These are phyloP conservation scores for Pharnaceum exiguum DNA, from an alignment of 148 eudicot genomes.

Conservation along the genomic window DNA sequence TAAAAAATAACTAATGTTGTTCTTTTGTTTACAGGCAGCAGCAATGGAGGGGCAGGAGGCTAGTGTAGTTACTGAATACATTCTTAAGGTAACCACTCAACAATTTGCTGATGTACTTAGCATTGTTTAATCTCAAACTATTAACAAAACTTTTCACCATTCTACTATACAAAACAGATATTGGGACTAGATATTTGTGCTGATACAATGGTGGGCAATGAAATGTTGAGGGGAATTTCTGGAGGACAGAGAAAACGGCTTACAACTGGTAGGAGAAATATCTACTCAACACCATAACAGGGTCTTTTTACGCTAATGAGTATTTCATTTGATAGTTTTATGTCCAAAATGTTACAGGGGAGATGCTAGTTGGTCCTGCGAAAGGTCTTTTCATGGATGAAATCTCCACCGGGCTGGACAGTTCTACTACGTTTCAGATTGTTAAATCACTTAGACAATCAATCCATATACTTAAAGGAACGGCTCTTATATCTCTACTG, in stretches of 20 bases:
- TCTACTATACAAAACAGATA: slow-evolving; percentile 37
- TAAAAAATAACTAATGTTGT: neutral
- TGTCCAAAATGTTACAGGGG: slow-evolving; percentile 37
- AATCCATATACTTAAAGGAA: slow-evolving; percentile 77
- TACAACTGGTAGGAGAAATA: slow-evolving; percentile 56
- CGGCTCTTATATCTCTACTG: slow-evolving; percentile 72
- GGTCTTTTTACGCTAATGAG: neutral
- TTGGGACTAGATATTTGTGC: slow-evolving; percentile 84
- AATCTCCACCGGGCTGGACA: slow-evolving; percentile 88
- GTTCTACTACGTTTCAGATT: slow-evolving; percentile 86
- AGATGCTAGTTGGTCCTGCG: slow-evolving; percentile 92
- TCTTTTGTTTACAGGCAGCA: slow-evolving; percentile 46
- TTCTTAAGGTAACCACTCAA: slow-evolving; percentile 54
- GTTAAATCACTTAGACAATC: slow-evolving; percentile 76
- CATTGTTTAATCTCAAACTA: neutral
- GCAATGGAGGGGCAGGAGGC: slow-evolving; percentile 69
- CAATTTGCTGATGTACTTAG: neutral
- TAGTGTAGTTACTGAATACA: slow-evolving; percentile 70
- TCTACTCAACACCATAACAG: neutral
- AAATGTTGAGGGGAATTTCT: slow-evolving; percentile 82
- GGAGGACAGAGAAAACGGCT: slow-evolving; percentile 82
- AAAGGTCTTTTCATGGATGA: slow-evolving; percentile 90
- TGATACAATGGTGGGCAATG: slow-evolving; percentile 77
- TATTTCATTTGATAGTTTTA: neutral
- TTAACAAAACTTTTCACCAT: neutral